A percentile compares a stretch with the other conserved stretches of the same genome.
Conservation (phyloP, 805 yeast species). For the Candida pseudoglaebosa region DNA sequence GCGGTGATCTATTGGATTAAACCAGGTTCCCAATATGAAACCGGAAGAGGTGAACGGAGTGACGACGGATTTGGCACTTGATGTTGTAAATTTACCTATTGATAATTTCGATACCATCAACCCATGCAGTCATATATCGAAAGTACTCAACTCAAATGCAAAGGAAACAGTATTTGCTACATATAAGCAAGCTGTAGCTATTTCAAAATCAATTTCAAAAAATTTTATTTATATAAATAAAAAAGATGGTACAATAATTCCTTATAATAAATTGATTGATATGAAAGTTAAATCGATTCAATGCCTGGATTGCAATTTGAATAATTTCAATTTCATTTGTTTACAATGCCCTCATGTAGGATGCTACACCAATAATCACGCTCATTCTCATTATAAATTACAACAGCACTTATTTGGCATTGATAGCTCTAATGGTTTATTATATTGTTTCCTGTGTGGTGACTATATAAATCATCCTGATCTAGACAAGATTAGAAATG, state of each 20-base stretch:
- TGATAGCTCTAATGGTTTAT: constrained; percentile 61
- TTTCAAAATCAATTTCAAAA: constrained; percentile 35
- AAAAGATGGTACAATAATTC: constrained; percentile 37
- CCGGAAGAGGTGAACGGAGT: background rate
- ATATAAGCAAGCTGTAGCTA: constrained; percentile 48
- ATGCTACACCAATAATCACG: constrained; percentile 46
- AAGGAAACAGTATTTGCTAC: constrained; percentile 46
- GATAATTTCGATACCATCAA: constrained; percentile 11
- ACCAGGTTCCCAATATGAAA: background rate
- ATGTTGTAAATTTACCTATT: background rate
- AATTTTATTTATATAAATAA: constrained; percentile 22
- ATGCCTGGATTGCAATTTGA: constrained; percentile 48
- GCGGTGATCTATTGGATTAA: background rate
- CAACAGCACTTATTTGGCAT: constrained; percentile 44
- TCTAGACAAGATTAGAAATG: constrained; percentile 49
- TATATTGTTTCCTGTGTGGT: constrained; percentile 78
- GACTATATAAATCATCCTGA: constrained; percentile 62
- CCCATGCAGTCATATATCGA: constrained; percentile 47
- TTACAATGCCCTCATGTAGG: constrained; percentile 77
- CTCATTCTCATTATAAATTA: constrained; percentile 27
- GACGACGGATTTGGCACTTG: background rate
- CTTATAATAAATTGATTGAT: constrained; percentile 33
- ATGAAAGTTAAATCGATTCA: constrained; percentile 42
- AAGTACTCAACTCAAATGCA: constrained; percentile 48
- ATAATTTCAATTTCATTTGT: constrained; percentile 52